These are phyloP conservation scores for Colletotrichum brevisporum DNA, from an alignment of 2,329 filamentous ascomycete genomes.

Conservation along the genomic window DNA sequence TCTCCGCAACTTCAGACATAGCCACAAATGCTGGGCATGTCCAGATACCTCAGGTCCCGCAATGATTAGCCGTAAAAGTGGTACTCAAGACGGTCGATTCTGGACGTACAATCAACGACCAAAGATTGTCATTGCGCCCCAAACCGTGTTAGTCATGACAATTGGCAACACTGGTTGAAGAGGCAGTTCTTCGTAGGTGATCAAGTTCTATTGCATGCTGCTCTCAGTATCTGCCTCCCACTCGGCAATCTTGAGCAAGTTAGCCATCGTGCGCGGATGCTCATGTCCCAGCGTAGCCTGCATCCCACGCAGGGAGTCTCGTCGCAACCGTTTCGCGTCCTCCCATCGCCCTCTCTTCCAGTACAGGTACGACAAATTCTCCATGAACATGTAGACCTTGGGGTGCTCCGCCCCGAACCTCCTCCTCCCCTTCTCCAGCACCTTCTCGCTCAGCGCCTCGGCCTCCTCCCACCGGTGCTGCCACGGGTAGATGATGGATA, in stretches of 20 bases:
- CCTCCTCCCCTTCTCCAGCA: too few species aligned
- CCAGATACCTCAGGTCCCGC: too few species aligned
- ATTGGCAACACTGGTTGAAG: too few species aligned
- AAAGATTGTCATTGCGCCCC: too few species aligned
- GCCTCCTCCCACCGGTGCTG: not conserved
- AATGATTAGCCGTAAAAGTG: too few species aligned
- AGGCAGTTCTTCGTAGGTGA: too few species aligned
- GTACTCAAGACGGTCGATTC: too few species aligned
- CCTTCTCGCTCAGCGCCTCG: not conserved
- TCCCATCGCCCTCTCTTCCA: not conserved
- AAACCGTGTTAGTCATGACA: too few species aligned
- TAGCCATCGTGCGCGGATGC: not conserved
- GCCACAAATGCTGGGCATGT: too few species aligned
- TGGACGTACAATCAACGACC: too few species aligned
- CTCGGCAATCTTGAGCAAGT: not conserved
- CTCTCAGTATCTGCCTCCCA: not conserved
- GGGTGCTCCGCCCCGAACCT: too few species aligned
- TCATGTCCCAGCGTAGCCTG: not conserved
- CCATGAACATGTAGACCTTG: slow-evolving; percentile 30
- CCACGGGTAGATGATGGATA: not conserved
- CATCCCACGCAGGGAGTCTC: not conserved
- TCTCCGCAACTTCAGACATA: too few species aligned
- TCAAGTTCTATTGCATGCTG: not conserved
- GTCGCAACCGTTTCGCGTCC: not conserved
- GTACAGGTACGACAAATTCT: slow-evolving; percentile 5